Percentiles rank a stretch among this genome's conserved stretches.
Evolutionary conservation across 805 yeast genomes (phyloP).

Genomic region (Priceomyces medius): DNA sequence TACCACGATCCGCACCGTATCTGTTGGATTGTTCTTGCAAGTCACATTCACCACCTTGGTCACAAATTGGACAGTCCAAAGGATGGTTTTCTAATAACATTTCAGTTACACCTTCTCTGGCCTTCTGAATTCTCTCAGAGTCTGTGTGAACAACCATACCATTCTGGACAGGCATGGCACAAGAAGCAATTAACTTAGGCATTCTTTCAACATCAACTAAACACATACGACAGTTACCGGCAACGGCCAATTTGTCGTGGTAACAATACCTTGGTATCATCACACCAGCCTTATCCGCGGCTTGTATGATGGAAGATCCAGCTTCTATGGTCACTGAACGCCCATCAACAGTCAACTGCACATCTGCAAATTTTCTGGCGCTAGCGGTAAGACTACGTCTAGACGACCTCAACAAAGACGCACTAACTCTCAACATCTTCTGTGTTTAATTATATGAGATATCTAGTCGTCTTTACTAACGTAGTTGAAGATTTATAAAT

Average conservation of each 20-base stretch:
- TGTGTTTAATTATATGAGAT: neutral
- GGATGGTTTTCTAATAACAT: conserved; percentile 88
- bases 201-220: conserved; percentile 86
- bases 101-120: conserved; percentile 89
- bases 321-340: conserved; percentile 75
- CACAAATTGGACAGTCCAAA: conserved; percentile 88
- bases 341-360: conserved; percentile 63
- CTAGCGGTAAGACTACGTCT: conserved; percentile 20
- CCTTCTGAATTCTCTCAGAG: conserved; percentile 73
- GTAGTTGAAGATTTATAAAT: neutral
- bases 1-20: conserved; percentile 83
- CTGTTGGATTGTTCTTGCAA: conserved; percentile 83
- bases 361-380: conserved; percentile 46
- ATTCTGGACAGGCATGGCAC: conserved; percentile 88
- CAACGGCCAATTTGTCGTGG: conserved; percentile 86
- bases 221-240: conserved; percentile 94
- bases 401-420: conserved; percentile 21
- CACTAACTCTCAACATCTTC: conserved; percentile 18
- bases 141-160: conserved; percentile 87
- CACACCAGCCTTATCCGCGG: conserved; percentile 89
- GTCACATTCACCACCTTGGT: conserved; percentile 94
- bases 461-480: neutral
- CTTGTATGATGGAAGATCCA: conserved; percentile 85
- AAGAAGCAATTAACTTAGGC: conserved; percentile 86
- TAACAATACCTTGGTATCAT: conserved; percentile 86